Evolutionary conservation across 371 early-diverging fungal species (phyloP), one percentile per base, ranked within the genome.

Genomic region (Apophysomyces elegans): DNA sequence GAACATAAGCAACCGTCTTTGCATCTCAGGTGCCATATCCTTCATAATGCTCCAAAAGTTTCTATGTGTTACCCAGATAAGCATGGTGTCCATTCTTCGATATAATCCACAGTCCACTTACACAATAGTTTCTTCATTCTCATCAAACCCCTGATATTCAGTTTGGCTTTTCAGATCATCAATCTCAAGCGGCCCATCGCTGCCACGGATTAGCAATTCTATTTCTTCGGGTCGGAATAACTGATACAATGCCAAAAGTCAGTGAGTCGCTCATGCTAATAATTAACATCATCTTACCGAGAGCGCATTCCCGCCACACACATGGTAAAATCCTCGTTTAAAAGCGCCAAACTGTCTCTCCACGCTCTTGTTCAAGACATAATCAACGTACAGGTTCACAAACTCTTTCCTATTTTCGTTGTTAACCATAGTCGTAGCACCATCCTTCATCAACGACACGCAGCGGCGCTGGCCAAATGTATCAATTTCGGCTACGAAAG

Each of bases 171-270:
- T 85, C 56, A 99, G 74, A 37, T 88, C 89, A 57, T 90, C 81
- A 36, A 97, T 81, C 47, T 96, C 91, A 61, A 98, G 69, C 18
- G 90, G 88, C 60, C 90, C 93, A 41, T 90, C 92, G 35, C 93
- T 92, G 13, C 99, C 99, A 57, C 96, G 88, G 18, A 99, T 95
- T 67, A 99, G 88, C 67, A 93, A 79, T 73, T 99, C 99, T 47
- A 99, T 93, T 72, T 99, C 99, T 77, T 94, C 92, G 1, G 99
- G 95, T 59, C 90, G 86, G 77, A 99, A 98, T 47, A 98, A 75
- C 64, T 79, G 58, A 12, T 62, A 39, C 26, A 37, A 36, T 41
- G n/a, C 38, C 12, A 41, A 38, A 61, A 5, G 62, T 35, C 26
- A 35, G 13, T 14, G 8, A 35, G 8, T 41, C 47, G 54, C 5